Evolutionary conservation across 495 filamentous ascomycete genomes (phyloP).

Genomic region (Aspergillus baeticus): DNA sequence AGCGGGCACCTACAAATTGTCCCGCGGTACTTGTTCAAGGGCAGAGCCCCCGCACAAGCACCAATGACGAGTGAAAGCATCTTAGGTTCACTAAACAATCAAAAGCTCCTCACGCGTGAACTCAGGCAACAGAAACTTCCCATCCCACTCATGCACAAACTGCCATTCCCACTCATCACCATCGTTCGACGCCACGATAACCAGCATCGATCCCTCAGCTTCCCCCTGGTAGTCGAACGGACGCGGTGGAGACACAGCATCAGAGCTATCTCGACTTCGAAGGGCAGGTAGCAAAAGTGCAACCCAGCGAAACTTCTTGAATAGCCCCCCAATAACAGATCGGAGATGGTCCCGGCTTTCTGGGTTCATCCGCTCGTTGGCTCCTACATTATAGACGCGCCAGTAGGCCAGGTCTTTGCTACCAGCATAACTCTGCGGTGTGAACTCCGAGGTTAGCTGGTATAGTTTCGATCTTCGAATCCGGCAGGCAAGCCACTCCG

Average conservation of each 20-base stretch:
- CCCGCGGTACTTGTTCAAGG: too few species aligned
- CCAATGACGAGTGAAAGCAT: too few species aligned
- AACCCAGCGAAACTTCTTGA: conserved; percentile 6
- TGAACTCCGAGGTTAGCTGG: background rate
- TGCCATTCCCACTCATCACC: conserved; percentile 5
- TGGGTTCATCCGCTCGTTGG: background rate
- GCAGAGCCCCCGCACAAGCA: too few species aligned
- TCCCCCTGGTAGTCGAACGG: conserved; percentile 7
- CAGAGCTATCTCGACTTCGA: background rate
- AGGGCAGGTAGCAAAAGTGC: background rate
- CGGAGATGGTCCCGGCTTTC: background rate
- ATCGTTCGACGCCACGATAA: background rate
- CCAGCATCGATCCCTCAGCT: background rate
- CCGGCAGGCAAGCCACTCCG: conserved; percentile 1
- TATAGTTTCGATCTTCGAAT: too few species aligned
- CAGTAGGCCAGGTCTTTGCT: background rate
- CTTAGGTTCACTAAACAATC: conserved; percentile 6
- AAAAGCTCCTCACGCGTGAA: background rate
- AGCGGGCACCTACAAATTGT: too few species aligned
- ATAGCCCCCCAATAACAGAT: background rate
- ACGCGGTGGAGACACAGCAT: background rate
- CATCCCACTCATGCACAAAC: conserved; percentile 9
- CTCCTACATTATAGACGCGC: background rate
- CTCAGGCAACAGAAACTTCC: background rate
- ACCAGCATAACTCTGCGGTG: background rate